Evolutionary conservation across 257 asterid species (phyloP), one percentile per base, ranked within the genome.

Genomic region (Apocynum venetum): DNA sequence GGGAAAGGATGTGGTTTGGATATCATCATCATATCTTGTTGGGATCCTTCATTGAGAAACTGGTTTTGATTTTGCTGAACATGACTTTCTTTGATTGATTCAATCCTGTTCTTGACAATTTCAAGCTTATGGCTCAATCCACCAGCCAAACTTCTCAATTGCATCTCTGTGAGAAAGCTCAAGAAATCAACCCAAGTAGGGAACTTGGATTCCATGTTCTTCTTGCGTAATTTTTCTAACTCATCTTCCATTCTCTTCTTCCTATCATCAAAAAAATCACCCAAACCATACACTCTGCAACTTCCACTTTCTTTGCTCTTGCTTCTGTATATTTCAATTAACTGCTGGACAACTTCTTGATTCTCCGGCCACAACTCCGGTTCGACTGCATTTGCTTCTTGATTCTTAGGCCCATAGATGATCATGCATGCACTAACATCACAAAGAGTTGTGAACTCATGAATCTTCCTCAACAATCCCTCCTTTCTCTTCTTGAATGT

Each of bases 401-500:
- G 86, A 25, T 25, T 25, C 59, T 80, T 78, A 0, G 95, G 90
- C 2, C 88, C 91, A 68, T 84, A 86, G 81, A 93, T 87, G 41
- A 93, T 88, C 87, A 91, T 81, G 81, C 96, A 91, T 0, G 94
- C 92, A 9, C 68, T 72, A 4, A 93, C 93, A 69, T 86, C 96
- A 49, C 97, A 91, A 0, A 93, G 89, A 0, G 97, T 93, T 6
- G 93, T 86, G 86, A 93, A 84, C 70, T 93, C 97, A 13, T 82
- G 84, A 73, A 89, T 68, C 69, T 93, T 93, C 67, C 87, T 76
- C 25, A 88, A 43, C 36, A 93, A 43, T 0, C 97, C 94, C 19
- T 86, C 91, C 71, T 87, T 91, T 35, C 97, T 84, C 49, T 89
- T 93, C 89, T 89, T 91, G 92, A 84, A 91, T 0, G 96, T 87